Evolutionary conservation across 2,329 filamentous ascomycete species (phyloP).

Genomic region (Colletotrichum zoysiae): DNA sequence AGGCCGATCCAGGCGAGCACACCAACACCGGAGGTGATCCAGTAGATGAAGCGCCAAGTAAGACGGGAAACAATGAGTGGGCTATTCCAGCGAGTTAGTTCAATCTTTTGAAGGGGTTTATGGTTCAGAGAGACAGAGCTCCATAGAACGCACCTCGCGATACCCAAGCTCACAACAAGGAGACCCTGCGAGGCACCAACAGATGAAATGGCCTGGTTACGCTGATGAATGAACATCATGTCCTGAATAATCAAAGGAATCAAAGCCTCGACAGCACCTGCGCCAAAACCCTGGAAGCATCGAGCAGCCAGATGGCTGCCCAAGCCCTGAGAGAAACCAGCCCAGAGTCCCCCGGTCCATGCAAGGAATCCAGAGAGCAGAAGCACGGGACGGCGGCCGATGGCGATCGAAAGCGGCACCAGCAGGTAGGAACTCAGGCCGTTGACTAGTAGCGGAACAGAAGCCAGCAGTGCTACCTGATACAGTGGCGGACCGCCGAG

Average conservation of each 20-base stretch:
- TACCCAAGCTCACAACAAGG: slow-evolving; percentile 48
- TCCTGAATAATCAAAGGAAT: slow-evolving; percentile 56
- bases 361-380: slow-evolving; percentile 50
- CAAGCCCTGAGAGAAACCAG: slow-evolving; percentile 49
- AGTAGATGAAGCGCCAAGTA: slow-evolving; percentile 54
- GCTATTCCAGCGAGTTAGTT: slow-evolving; percentile 29
- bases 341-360: slow-evolving; percentile 54
- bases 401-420: slow-evolving; percentile 53
- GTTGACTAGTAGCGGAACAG: slow-evolving; percentile 52
- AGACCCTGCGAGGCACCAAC: slow-evolving; percentile 49
- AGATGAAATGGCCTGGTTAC: slow-evolving; percentile 51
- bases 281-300: slow-evolving; percentile 52
- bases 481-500: slow-evolving; percentile 48
- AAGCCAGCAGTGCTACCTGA: slow-evolving; percentile 49
- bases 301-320: slow-evolving; percentile 50
- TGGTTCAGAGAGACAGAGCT: not conserved
- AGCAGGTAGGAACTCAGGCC: slow-evolving; percentile 53
- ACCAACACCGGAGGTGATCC: slow-evolving; percentile 49
- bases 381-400: slow-evolving; percentile 53
- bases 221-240: slow-evolving; percentile 55
- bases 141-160: slow-evolving; percentile 38
- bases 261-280: slow-evolving; percentile 52
- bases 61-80: slow-evolving; percentile 49
- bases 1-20: slow-evolving; percentile 51
- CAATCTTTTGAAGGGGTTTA: not conserved